Evolutionary conservation across 73 alveolate genomes (phyloP).

Genomic region (Symbiodinium pilosum): DNA sequence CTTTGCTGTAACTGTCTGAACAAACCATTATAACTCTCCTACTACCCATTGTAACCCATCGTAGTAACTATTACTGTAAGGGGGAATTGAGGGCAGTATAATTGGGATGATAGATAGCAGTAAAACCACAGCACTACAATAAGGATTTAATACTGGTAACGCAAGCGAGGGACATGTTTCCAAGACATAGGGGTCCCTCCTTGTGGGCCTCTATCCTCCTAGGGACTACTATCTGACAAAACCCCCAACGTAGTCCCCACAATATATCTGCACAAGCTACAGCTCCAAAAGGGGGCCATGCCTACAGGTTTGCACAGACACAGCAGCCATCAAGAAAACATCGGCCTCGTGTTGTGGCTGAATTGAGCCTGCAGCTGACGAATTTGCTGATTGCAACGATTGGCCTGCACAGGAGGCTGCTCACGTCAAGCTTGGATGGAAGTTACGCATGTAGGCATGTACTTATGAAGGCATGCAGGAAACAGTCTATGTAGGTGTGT

Average conservation of each 20-base stretch:
- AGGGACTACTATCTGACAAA: background rate
- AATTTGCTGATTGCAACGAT: conserved; percentile 46
- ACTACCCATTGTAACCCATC: background rate
- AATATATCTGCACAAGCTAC: background rate
- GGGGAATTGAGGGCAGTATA: too few relatives aligned
- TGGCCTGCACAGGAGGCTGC: background rate
- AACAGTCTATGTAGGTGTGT: too few relatives aligned
- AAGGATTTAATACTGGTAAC: too few relatives aligned
- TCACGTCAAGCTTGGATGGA: background rate
- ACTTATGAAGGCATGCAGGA: too few relatives aligned
- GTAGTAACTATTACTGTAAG: too few relatives aligned
- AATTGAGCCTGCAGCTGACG: conserved; percentile 62
- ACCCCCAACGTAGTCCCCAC: background rate
- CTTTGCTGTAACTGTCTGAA: too few relatives aligned
- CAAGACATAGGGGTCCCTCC: too few relatives aligned
- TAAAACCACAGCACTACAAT: too few relatives aligned
- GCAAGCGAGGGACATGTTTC: too few relatives aligned
- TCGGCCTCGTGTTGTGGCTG: conserved; percentile 78
- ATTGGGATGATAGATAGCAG: too few relatives aligned
- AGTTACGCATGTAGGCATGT: background rate
- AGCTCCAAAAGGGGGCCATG: background rate
- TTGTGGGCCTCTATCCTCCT: too few relatives aligned
- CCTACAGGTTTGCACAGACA: background rate
- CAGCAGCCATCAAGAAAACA: background rate
- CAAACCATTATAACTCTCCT: too few relatives aligned